Conservation (phyloP, 495 filamentous ascomycete genomes). For the Penicillium antarcticum region DNA sequence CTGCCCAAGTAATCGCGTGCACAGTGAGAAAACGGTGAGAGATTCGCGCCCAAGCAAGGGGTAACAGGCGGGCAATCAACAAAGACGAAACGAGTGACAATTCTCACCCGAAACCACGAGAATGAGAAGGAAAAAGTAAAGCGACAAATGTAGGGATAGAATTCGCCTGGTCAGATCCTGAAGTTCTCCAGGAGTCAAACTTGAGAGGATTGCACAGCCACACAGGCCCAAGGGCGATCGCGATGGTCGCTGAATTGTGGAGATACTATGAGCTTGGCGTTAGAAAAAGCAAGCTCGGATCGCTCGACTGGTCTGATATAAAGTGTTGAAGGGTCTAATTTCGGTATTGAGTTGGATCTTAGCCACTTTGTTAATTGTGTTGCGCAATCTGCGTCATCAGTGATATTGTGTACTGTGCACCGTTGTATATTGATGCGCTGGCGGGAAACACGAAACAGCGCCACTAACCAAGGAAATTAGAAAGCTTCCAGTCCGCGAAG, state of each 20-base stretch:
- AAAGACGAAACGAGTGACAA: constrained; percentile 1
- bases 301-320: not conserved
- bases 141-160: constrained; percentile 2
- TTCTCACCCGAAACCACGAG: not conserved
- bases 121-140: not conserved
- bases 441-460: not conserved
- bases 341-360: not conserved
- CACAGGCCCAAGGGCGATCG: not conserved
- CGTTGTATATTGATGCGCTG: not conserved
- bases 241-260: not conserved
- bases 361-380: not conserved
- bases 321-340: not conserved
- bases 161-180: not conserved
- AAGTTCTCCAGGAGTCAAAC: not conserved
- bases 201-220: constrained; percentile 5
- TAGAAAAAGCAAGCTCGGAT: not conserved
- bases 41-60: constrained; percentile 2
- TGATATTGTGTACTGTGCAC: not conserved
- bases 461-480: not conserved
- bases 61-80: not conserved
- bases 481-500: constrained; percentile 1
- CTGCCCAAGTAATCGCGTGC: not conserved
- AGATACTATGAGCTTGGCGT: not conserved
- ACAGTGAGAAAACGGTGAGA: not conserved
- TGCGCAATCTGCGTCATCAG: not conserved